Evolutionary conservation across 176 grass and related monocot species (phyloP), one percentile per base, ranked within the genome.

Genomic region (Dendrocalamus sinicus): DNA sequence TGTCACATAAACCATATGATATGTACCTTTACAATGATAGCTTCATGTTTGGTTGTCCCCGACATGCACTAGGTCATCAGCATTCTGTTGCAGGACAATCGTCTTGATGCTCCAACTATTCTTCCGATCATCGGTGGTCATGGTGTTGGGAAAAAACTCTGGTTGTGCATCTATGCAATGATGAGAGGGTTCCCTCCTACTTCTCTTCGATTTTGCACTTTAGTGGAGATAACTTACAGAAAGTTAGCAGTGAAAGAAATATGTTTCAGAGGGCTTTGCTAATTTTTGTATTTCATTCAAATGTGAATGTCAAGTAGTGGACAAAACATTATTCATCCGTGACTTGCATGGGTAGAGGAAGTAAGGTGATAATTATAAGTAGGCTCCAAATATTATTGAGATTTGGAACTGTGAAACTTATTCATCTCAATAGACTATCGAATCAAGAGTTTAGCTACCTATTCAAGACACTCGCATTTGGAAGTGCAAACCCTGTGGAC

Each of bases 61-160:
- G 8, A 46, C 7, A 20, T 37, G 12, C 62, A 67, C 2, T 17
- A 80, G 8, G 4, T 80, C 2, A 67, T 80, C 16, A 80, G 5
- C 12, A 50, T 67, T 5, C 39, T 67, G 32, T 14, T 80, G 15
- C 61, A 80, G 15, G 78, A 80, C 1, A 52, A 67, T 51, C 17
- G 28, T 67, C 43, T 40, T 66, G 48, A 5, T n/a, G 77, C 77
- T 80, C 61, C 77, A 80, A 67, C 77, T 67, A 62, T 80, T 12
- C 77, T 80, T 19, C 77, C 77, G 0, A 67, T 80, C 45, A 67
- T 67, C 6, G 45, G 61, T 41, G 4, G 64, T 46, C 44, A 46
- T 46, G 44, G 44, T 11, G 8, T 67, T 16, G 64, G 64, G 6
- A 39, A 67, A 67, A 37, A 28, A 37, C 64, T 16, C 64, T 67